Percentiles rank a stretch among this genome's conserved stretches.
phyloP scores from a whole-genome alignment of 495 filamentous ascomycete genomes.

The Penicillium malachiteum region DNA sequence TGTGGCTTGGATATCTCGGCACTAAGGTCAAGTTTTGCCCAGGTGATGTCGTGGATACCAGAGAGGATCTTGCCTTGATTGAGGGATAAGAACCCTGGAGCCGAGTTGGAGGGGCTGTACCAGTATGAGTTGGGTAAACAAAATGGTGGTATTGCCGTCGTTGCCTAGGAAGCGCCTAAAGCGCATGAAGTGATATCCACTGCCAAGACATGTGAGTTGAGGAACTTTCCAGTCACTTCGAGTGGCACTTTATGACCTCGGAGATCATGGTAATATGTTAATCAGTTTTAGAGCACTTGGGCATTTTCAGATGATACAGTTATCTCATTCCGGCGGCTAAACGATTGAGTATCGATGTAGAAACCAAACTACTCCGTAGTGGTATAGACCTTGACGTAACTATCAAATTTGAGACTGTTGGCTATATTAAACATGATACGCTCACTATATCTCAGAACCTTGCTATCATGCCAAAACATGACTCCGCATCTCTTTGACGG shows the following conservation, averaged over 20 bases:
- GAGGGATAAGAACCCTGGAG: background rate
- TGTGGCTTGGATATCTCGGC: background rate
- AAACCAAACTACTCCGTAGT: too few species aligned
- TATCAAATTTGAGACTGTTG: too few species aligned
- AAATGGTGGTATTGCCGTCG: slow-evolving; percentile 3
- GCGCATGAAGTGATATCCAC: background rate
- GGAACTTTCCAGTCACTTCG: background rate
- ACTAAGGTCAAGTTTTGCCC: too few species aligned
- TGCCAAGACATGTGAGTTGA: slow-evolving; percentile 3
- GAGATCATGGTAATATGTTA: too few species aligned
- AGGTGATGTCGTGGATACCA: background rate
- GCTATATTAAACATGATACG: too few species aligned
- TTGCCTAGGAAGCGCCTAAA: slow-evolving; percentile 2
- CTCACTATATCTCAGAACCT: too few species aligned
- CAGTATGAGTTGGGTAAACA: background rate
- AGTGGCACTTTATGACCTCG: background rate
- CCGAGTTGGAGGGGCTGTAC: background rate
- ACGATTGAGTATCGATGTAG: too few species aligned
- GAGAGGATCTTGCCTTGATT: background rate
- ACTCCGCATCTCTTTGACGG: background rate
- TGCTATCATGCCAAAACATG: too few species aligned
- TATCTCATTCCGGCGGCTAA: too few species aligned
- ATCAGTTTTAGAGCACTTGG: too few species aligned
- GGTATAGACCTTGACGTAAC: too few species aligned
- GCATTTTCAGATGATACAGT: too few species aligned